A percentile compares a stretch with the other conserved stretches of the same genome.
phyloP scores from a whole-genome alignment of 2,329 filamentous ascomycete species.

The Colletotrichum brevisporum region DNA sequence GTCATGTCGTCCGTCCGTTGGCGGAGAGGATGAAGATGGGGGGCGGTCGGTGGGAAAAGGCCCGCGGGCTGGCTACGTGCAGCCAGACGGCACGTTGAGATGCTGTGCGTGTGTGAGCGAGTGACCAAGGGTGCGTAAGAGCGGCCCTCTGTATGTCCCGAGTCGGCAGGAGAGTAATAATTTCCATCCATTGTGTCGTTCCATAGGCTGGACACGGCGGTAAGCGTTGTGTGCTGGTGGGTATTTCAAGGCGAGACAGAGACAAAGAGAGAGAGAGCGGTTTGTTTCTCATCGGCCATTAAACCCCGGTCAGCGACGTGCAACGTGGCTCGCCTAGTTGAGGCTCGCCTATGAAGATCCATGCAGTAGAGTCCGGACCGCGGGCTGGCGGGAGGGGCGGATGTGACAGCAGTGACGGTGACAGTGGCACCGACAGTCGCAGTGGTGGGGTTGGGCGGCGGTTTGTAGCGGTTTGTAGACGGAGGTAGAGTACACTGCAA shows the following conservation, averaged over 20 bases:
- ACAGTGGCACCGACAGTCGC: conserved; percentile 25
- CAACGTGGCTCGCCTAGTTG: conserved; percentile 43
- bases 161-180: not conserved
- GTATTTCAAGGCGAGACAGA: conserved; percentile 3
- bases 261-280: not conserved
- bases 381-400: conserved; percentile 40
- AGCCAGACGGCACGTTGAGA: conserved; percentile 8
- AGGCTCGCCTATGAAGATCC: conserved; percentile 42
- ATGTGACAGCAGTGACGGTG: conserved; percentile 33
- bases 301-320: conserved; percentile 39
- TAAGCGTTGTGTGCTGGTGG: conserved; percentile 15
- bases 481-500: conserved; percentile 9
- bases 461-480: conserved; percentile 16
- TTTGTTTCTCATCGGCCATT: conserved; percentile 37
- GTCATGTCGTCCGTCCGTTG: conserved; percentile 29
- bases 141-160: not conserved
- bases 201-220: conserved; percentile 7
- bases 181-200: conserved; percentile 1
- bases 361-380: conserved; percentile 39
- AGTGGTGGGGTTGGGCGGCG: conserved; percentile 28
- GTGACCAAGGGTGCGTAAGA: not conserved
- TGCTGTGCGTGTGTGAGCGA: conserved; percentile 1
- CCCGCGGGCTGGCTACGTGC: conserved; percentile 27
- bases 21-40: conserved; percentile 11
- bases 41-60: conserved; percentile 18